phyloP scores from a whole-genome alignment of 352 stramenopile genomes.

The Phytophthora syringae region DNA sequence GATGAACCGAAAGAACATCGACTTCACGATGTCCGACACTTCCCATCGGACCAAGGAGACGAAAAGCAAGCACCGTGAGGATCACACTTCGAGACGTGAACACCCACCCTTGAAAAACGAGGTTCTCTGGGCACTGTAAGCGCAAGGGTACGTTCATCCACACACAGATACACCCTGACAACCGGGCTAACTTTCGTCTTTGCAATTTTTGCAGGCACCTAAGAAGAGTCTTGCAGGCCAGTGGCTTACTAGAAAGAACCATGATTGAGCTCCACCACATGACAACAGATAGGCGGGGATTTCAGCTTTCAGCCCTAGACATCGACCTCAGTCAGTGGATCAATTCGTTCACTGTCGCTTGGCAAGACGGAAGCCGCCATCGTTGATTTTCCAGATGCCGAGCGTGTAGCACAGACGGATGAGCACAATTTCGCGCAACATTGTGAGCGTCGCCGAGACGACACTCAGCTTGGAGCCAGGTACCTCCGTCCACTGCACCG shows the following conservation, averaged over 20 bases:
- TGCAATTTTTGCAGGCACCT: slow-evolving; percentile 8
- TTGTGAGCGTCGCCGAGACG: slow-evolving; percentile 88
- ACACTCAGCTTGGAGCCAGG: slow-evolving; percentile 92
- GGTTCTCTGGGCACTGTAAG: slow-evolving; percentile 31
- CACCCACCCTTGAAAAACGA: slow-evolving; percentile 14
- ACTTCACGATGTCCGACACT: slow-evolving; percentile 25
- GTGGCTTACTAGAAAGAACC: slow-evolving; percentile 14
- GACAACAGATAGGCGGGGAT: slow-evolving; percentile 20
- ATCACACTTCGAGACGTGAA: slow-evolving; percentile 5
- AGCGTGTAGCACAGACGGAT: slow-evolving; percentile 92
- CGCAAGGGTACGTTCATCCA: slow-evolving; percentile 22
- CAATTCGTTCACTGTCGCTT: slow-evolving; percentile 33
- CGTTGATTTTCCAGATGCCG: slow-evolving; percentile 82
- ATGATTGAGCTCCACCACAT: not conserved
- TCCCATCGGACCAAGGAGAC: slow-evolving; percentile 11
- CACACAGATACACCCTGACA: not conserved
- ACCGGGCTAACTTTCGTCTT: not conserved
- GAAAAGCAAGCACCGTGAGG: not conserved
- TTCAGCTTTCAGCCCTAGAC: slow-evolving; percentile 18
- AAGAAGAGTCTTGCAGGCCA: slow-evolving; percentile 10
- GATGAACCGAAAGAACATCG: slow-evolving; percentile 28
- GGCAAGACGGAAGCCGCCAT: slow-evolving; percentile 73
- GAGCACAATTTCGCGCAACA: slow-evolving; percentile 93
- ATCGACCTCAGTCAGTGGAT: slow-evolving; percentile 24
- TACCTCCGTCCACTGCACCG: slow-evolving; percentile 93